A percentile compares a stretch with the other conserved stretches of the same genome.
Evolutionary conservation across 2,329 filamentous ascomycete species (phyloP).

Genomic region (Pyrenophora seminiperda): DNA sequence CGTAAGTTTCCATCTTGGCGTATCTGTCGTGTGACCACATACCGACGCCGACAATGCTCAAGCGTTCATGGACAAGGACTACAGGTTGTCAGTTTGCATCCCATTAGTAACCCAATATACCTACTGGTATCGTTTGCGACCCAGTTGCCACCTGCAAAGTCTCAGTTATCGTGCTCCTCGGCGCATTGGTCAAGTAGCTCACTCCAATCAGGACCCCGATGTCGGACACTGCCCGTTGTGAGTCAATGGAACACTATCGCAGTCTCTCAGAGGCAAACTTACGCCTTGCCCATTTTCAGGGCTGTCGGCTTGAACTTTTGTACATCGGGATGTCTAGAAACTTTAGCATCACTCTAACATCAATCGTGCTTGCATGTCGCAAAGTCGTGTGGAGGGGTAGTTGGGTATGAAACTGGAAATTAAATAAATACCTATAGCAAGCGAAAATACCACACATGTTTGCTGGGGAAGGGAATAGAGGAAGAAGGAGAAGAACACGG

Average conservation of each 20-base stretch:
- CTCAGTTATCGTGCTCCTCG: conserved; percentile 39
- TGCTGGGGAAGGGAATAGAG: conserved; percentile 29
- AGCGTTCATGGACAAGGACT: conserved; percentile 92
- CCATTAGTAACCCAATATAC: conserved; percentile 14
- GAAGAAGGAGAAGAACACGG: conserved; percentile 3
- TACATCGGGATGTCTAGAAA: conserved; percentile 79
- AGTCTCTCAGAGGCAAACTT: conserved; percentile 51
- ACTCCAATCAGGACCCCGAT: conserved; percentile 99
- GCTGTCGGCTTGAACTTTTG: conserved; percentile 95
- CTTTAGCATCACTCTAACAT: too few species aligned
- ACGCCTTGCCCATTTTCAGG: conserved; percentile 92
- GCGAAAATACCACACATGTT: conserved; percentile 97
- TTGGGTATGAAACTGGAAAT: conserved; percentile 18
- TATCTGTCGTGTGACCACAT: conserved; percentile 50
- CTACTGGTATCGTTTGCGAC: conserved; percentile 89
- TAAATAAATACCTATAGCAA: conserved; percentile 73
- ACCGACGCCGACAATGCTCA: conserved; percentile 98
- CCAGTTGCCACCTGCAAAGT: conserved; percentile 76
- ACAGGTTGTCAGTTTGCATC: conserved; percentile 26
- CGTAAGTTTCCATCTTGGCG: conserved; percentile 24
- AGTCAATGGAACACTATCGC: conserved; percentile 38
- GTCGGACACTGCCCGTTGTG: conserved; percentile 71
- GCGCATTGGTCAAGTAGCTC: conserved; percentile 56
- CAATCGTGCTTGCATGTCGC: neutral
- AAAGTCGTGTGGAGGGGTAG: conserved; percentile 33